Percentiles rank a stretch among this genome's conserved stretches.
phyloP scores from a whole-genome alignment of 345 rosid genomes.

The Physaria fendleri region DNA sequence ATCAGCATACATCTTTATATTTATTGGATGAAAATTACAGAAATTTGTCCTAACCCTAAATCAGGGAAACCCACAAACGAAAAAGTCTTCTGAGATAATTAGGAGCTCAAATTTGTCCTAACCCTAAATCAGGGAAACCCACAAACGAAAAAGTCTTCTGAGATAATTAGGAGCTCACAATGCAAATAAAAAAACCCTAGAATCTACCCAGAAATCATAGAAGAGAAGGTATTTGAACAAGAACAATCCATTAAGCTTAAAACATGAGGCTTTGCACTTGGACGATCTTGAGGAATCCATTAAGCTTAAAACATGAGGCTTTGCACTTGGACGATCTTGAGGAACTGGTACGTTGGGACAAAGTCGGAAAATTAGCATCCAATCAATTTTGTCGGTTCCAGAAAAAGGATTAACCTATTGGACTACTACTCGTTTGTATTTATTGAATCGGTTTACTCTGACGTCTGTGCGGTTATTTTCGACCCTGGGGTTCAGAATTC shows the following conservation, averaged over 20 bases:
- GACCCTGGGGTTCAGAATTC: too few species aligned
- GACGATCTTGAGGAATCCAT: too few species aligned
- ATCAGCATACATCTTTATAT: slow-evolving; percentile 79
- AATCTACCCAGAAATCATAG: slow-evolving; percentile 9
- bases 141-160: background rate
- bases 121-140: slow-evolving; percentile 26
- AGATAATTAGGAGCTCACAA: background rate
- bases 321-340: too few species aligned
- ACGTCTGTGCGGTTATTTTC: too few species aligned
- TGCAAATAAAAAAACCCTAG: slow-evolving; percentile 16
- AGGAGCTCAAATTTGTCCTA: slow-evolving; percentile 12
- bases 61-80: slow-evolving; percentile 6
- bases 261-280: too few species aligned
- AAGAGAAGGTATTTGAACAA: background rate
- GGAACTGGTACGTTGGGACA: too few species aligned
- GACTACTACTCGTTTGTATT: too few species aligned
- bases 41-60: slow-evolving; percentile 27
- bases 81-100: background rate
- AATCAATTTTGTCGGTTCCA: too few species aligned
- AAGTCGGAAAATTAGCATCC: too few species aligned
- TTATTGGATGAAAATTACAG: background rate
- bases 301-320: too few species aligned
- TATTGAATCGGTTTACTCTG: too few species aligned
- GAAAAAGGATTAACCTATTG: too few species aligned
- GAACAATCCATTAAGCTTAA: slow-evolving; percentile 11